Conservation (phyloP, 1,284 basidiomycete genomes). For the Singerocomus inundabilis region DNA sequence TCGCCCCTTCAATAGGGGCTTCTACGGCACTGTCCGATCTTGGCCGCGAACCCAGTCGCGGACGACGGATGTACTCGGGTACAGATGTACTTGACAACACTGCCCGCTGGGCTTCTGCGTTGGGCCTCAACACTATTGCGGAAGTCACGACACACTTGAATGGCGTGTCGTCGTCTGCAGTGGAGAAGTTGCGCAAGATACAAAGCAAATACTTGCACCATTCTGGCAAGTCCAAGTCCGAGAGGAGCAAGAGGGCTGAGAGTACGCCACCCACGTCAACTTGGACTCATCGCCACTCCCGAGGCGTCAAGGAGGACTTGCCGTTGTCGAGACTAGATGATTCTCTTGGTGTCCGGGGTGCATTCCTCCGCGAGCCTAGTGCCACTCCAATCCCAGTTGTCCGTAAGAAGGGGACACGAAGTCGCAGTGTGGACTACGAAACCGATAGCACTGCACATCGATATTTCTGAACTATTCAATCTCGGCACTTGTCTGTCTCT, state of each 20-base stretch:
- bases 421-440: slow-evolving; percentile 28
- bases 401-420: slow-evolving; percentile 24
- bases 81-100: slow-evolving; percentile 27
- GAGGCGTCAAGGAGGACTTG: slow-evolving; percentile 17
- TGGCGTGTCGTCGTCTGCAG: slow-evolving; percentile 16
- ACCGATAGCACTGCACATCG: slow-evolving; percentile 9
- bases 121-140: slow-evolving; percentile 26
- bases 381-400: slow-evolving; percentile 22
- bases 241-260: slow-evolving; percentile 25
- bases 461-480: slow-evolving; percentile 11
- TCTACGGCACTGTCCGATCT: slow-evolving; percentile 29
- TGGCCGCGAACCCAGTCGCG: slow-evolving; percentile 17
- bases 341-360: slow-evolving; percentile 6
- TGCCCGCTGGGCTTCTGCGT: slow-evolving; percentile 30
- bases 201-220: slow-evolving; percentile 12
- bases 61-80: slow-evolving; percentile 16
- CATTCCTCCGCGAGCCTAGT: slow-evolving; percentile 30
- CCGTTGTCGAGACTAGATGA: slow-evolving; percentile 7
- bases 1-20: slow-evolving; percentile 24
- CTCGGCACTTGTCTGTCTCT: not conserved
- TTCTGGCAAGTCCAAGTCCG: not conserved
- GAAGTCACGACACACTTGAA: slow-evolving; percentile 22
- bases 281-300: slow-evolving; percentile 19
- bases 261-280: slow-evolving; percentile 29
- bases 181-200: slow-evolving; percentile 22